These are phyloP conservation scores for Epichloe scottii DNA, from an alignment of 2,329 filamentous ascomycete species.

Conservation along the genomic window DNA sequence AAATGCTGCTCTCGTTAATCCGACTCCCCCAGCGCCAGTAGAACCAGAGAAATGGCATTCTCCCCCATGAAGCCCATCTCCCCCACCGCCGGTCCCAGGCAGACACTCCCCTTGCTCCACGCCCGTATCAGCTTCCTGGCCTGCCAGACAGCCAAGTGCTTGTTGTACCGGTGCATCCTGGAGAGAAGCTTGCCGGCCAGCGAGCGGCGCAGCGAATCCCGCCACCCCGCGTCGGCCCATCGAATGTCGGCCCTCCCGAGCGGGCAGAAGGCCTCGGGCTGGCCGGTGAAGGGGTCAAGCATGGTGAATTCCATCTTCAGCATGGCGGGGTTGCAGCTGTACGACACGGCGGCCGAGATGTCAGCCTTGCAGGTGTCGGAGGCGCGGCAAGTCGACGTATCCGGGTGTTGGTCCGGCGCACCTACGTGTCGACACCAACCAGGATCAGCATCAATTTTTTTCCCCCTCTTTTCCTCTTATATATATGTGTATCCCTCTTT, in stretches of 20 bases:
- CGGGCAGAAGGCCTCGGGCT: constrained; percentile 13
- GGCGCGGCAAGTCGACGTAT: constrained; percentile 9
- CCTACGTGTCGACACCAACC: background rate
- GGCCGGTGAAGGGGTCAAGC: constrained; percentile 8
- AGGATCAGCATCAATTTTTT: background rate
- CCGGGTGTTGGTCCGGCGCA: background rate
- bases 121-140: constrained; percentile 11
- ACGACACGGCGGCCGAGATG: constrained; percentile 15
- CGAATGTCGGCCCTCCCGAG: constrained; percentile 16
- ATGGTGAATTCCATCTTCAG: constrained; percentile 17
- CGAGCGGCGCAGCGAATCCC: constrained; percentile 7
- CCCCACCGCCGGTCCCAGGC: constrained; percentile 10
- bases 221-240: constrained; percentile 14
- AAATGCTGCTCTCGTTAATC: background rate
- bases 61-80: constrained; percentile 14
- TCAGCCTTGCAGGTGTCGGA: constrained; percentile 9
- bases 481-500: too few relatives aligned
- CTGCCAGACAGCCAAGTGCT: constrained; percentile 20
- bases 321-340: constrained; percentile 15
- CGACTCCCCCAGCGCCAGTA: constrained; percentile 12
- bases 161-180: constrained; percentile 19
- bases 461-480: background rate
- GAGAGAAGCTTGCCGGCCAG: constrained; percentile 13
- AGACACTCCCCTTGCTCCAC: constrained; percentile 16
- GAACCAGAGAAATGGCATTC: constrained; percentile 10